phyloP scores from a whole-genome alignment of 768 basidiomycete genomes.

The Daedalea quercina region DNA sequence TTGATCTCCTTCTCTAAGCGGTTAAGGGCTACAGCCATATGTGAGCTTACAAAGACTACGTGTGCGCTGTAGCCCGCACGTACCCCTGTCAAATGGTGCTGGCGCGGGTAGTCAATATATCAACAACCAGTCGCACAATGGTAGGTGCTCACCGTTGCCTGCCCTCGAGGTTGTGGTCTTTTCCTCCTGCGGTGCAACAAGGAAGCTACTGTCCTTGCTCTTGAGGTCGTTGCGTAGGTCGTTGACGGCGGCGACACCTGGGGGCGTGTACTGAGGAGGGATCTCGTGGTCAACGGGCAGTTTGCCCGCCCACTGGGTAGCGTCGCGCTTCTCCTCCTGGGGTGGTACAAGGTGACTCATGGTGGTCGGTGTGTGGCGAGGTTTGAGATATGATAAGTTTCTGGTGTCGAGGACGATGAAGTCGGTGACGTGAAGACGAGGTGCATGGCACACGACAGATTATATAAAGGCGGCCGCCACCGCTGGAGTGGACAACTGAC shows the following conservation, averaged over 20 bases:
- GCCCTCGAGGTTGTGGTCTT: not conserved
- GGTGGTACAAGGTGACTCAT: slow-evolving; percentile 8
- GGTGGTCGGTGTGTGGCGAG: not conserved
- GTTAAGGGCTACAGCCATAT: not conserved
- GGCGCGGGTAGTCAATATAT: not conserved
- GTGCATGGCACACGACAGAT: too few relatives aligned
- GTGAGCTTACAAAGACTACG: not conserved
- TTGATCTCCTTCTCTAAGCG: slow-evolving; percentile 2
- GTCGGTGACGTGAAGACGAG: too few relatives aligned
- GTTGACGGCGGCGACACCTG: not conserved
- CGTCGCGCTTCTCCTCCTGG: slow-evolving; percentile 4
- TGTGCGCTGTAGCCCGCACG: not conserved
- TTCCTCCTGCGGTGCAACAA: slow-evolving; percentile 8
- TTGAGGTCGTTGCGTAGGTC: not conserved
- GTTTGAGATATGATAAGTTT: not conserved
- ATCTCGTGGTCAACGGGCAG: slow-evolving; percentile 4
- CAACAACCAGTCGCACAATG: not conserved
- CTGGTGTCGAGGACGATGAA: not conserved
- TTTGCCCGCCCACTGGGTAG: not conserved
- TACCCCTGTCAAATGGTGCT: slow-evolving; percentile 7
- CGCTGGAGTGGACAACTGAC: too few relatives aligned
- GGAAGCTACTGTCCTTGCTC: not conserved
- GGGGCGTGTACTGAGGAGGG: not conserved
- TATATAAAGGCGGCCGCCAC: too few relatives aligned
- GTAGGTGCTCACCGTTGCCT: not conserved